A percentile compares a stretch with the other conserved stretches of the same genome.
These are phyloP conservation scores for Paraconiothyrium sp. DNA, from an alignment of 2,329 filamentous ascomycete species.

Conservation along the genomic window DNA sequence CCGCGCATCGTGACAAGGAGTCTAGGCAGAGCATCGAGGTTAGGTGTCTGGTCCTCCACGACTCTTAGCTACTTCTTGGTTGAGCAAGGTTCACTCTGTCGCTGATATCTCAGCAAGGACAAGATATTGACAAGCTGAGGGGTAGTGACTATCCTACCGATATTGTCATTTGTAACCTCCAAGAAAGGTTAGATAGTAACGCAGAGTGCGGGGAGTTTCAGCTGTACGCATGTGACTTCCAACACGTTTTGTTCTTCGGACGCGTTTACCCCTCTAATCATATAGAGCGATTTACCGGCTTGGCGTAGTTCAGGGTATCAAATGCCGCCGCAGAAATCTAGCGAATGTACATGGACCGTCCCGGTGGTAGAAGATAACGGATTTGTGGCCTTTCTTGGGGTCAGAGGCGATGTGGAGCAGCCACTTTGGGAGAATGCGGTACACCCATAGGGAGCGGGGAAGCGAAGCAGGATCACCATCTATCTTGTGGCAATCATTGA, in stretches of 20 bases:
- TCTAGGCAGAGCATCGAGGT: slow-evolving; percentile 38
- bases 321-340: slow-evolving; percentile 5
- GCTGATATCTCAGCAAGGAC: slow-evolving; percentile 6
- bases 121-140: slow-evolving; percentile 14
- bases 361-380: slow-evolving; percentile 9
- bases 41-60: slow-evolving; percentile 33
- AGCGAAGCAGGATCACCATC: slow-evolving; percentile 22
- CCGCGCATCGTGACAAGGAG: slow-evolving; percentile 21
- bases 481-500: slow-evolving; percentile 22
- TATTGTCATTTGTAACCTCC: slow-evolving; percentile 18
- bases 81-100: slow-evolving; percentile 16
- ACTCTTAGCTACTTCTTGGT: slow-evolving; percentile 18
- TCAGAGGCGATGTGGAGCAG: slow-evolving; percentile 18
- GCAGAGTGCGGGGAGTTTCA: slow-evolving; percentile 21
- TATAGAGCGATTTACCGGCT: slow-evolving; percentile 13
- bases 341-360: slow-evolving; percentile 3
- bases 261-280: slow-evolving; percentile 10
- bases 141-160: slow-evolving; percentile 13
- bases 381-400: slow-evolving; percentile 5
- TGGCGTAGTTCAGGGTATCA: slow-evolving; percentile 11
- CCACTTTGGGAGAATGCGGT: slow-evolving; percentile 30
- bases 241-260: slow-evolving; percentile 4
- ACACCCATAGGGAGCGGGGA: slow-evolving; percentile 30
- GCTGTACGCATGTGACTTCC: slow-evolving; percentile 9
- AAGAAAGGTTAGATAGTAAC: slow-evolving; percentile 18